phyloP scores from a whole-genome alignment of 306 rosid genomes.

The Geum urbanum region DNA sequence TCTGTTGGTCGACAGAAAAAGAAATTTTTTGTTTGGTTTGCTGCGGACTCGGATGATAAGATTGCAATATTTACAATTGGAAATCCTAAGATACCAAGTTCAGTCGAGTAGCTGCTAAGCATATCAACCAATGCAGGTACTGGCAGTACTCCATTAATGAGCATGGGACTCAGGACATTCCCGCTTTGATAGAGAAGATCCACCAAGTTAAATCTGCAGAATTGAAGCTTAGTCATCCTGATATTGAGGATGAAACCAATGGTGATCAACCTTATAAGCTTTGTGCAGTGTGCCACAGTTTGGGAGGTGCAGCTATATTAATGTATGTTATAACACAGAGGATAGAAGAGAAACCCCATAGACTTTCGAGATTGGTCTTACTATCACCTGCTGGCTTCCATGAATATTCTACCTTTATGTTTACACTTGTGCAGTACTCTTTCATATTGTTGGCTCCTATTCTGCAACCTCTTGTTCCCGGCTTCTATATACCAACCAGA shows the following conservation, averaged over 20 bases:
- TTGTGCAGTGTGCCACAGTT: slow-evolving; percentile 78
- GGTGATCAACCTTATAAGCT: slow-evolving; percentile 72
- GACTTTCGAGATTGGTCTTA: slow-evolving; percentile 77
- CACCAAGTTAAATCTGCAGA: slow-evolving; percentile 71
- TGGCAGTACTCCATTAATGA: slow-evolving; percentile 92
- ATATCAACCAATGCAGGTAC: slow-evolving; percentile 49
- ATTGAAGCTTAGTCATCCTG: slow-evolving; percentile 63
- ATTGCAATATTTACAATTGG: background rate
- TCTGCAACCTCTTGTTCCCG: slow-evolving; percentile 62
- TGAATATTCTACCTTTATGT: slow-evolving; percentile 58
- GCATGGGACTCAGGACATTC: slow-evolving; percentile 88
- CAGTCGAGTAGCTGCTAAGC: slow-evolving; percentile 1
- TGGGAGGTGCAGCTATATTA: slow-evolving; percentile 84
- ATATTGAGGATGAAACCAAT: slow-evolving; percentile 48
- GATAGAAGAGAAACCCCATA: slow-evolving; percentile 69
- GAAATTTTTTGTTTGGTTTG: background rate
- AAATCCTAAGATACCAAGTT: background rate
- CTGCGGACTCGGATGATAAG: background rate
- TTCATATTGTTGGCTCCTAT: slow-evolving; percentile 57
- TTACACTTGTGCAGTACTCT: slow-evolving; percentile 45
- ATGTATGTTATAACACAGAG: slow-evolving; percentile 64
- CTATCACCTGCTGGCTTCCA: slow-evolving; percentile 95
- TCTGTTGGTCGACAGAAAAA: background rate
- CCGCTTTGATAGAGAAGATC: slow-evolving; percentile 85
- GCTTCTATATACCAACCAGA: slow-evolving; percentile 81